Conservation (phyloP, 306 rosid species). For the Arachis hypogaea region DNA sequence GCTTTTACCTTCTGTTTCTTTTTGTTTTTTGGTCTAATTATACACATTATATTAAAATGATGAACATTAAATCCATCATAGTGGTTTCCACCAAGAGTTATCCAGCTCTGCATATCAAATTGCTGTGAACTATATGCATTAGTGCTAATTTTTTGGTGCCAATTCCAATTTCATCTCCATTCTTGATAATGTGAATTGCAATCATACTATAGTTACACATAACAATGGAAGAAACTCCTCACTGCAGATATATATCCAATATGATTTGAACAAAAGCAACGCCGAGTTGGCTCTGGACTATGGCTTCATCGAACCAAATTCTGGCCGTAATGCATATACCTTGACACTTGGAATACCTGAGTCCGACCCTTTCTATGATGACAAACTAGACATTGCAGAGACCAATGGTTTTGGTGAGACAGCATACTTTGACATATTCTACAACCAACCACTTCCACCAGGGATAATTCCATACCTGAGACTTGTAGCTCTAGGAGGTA, state of each 20-base stretch:
- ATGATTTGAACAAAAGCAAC: conserved; percentile 84
- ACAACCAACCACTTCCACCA: conserved; percentile 63
- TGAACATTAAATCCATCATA: conserved; percentile 26
- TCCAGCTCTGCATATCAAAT: neutral
- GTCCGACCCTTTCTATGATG: conserved; percentile 80
- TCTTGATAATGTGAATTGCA: conserved; percentile 21
- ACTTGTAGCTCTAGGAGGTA: conserved; percentile 81
- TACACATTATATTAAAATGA: neutral
- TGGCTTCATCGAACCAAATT: conserved; percentile 74
- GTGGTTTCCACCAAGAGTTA: conserved; percentile 14
- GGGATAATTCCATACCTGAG: conserved; percentile 75
- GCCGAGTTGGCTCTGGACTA: conserved; percentile 95
- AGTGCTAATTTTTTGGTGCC: conserved; percentile 3
- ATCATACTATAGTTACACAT: conserved; percentile 1
- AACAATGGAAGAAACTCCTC: conserved; percentile 18
- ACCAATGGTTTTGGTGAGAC: conserved; percentile 71
- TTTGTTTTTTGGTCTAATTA: conserved; percentile 1
- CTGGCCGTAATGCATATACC: conserved; percentile 66
- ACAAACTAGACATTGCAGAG: conserved; percentile 89
- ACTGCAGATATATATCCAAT: conserved; percentile 81
- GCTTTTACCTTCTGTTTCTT: neutral
- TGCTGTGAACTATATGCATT: neutral
- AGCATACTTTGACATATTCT: conserved; percentile 74
- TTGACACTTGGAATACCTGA: conserved; percentile 75
- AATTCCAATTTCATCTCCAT: conserved; percentile 12